phyloP scores from a whole-genome alignment of 306 rosid species.

The Citrullus mucosospermus region DNA sequence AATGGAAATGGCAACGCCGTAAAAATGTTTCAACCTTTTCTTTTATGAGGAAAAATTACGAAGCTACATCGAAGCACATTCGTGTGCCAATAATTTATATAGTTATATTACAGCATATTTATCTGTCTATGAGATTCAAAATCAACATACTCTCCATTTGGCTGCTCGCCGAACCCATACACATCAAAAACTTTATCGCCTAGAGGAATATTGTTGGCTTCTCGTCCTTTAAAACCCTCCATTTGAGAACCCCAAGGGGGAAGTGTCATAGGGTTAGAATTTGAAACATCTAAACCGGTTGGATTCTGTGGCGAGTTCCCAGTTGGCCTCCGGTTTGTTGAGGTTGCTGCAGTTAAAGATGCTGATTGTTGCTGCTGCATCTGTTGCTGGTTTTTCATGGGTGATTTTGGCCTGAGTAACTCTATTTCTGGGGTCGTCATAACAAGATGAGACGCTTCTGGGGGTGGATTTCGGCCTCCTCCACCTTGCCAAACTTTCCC shows the following conservation, averaged over 20 bases:
- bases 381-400: conserved; percentile 99
- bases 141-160: conserved; percentile 38
- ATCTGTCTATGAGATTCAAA: conserved; percentile 72
- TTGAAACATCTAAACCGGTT: conserved; percentile 33
- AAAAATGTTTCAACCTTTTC: conserved; percentile 1
- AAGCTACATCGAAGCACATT: conserved; percentile 13
- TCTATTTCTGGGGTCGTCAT: conserved; percentile 88
- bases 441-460: conserved; percentile 95
- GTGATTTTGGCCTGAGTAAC: conserved; percentile 91
- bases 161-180: conserved; percentile 54
- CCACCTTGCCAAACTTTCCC: conserved; percentile 99
- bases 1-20: not conserved
- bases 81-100: conserved; percentile 6
- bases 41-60: not conserved
- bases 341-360: conserved; percentile 37
- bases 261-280: conserved; percentile 56
- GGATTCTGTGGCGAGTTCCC: conserved; percentile 77
- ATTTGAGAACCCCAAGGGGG: conserved; percentile 63
- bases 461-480: conserved; percentile 96
- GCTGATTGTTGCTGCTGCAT: conserved; percentile 63
- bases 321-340: conserved; percentile 55
- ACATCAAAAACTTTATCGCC: conserved; percentile 65
- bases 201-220: conserved; percentile 43
- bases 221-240: conserved; percentile 80
- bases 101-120: conserved; percentile 46